Evolutionary conservation across 345 rosid genomes (phyloP).

Genomic region (Eutrema heterophyllum): DNA sequence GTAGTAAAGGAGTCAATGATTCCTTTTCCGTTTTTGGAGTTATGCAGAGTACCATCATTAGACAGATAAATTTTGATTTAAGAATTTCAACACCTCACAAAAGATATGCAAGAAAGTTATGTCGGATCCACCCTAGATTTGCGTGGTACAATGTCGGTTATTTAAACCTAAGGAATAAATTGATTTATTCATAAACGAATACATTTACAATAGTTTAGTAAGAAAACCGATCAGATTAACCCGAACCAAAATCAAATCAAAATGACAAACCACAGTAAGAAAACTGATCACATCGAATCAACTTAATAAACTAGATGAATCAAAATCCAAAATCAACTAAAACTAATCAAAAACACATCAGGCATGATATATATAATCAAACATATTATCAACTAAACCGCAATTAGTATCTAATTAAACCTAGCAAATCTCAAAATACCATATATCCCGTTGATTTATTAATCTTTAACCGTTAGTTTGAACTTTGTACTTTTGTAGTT

Average conservation of each 20-base stretch:
- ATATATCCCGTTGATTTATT: neutral
- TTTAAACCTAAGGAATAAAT: neutral
- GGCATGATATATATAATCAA: neutral
- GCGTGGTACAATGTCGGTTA: slow-evolving; percentile 23
- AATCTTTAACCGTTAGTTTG: neutral
- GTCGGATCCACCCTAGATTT: slow-evolving; percentile 32
- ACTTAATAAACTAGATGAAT: neutral
- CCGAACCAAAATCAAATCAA: neutral
- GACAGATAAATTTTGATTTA: slow-evolving; percentile 9
- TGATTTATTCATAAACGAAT: neutral
- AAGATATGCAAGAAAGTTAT: slow-evolving; percentile 23
- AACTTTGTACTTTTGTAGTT: neutral
- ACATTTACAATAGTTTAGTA: slow-evolving; percentile 2
- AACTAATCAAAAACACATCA: neutral
- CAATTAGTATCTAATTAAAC: neutral
- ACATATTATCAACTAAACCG: neutral
- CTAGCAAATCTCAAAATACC: neutral
- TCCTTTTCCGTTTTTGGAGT: slow-evolving; percentile 30
- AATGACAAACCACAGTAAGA: neutral
- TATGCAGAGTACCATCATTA: slow-evolving; percentile 25
- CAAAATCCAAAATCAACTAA: neutral
- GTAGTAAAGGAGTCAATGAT: slow-evolving; percentile 24
- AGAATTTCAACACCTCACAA: slow-evolving; percentile 34
- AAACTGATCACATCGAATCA: neutral
- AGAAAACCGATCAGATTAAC: neutral